Base-by-base conservation (phyloP, 2,329 filamentous ascomycete genomes). In the Ophiostoma ips region DNA sequence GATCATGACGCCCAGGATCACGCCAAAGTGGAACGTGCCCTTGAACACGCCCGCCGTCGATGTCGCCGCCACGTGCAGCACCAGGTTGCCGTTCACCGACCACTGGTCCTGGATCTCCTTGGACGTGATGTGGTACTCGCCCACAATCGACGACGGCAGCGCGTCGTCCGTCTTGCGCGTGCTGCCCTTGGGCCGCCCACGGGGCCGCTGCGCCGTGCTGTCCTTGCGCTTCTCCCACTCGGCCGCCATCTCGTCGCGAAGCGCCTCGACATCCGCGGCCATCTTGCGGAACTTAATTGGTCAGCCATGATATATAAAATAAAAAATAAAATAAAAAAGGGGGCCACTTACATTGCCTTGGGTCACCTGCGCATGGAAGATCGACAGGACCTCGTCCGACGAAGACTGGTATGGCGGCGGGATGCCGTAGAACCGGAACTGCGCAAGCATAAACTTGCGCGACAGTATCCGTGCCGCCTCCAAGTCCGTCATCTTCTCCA, bases 11-110 rank as follows among this genome's bases (percentile, higher is more conserved):
- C 62, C 61, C 24, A 61, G 53, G 5, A 63, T 33, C 24, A 61
- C 50, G 16, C 63, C 58, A 51, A 63, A 62, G 50, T 64, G 54
- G 43, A 64, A 62, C 15, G 57, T 54, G 35, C 53, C 60, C 50
- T 59, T 53, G 53, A 58, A 64, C 45, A 64, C 50, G 35, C 58
- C 58, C 3, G 55, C 46, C 12, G 56, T 53, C 16, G 55, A 52
- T 18, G 59, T 61, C 24, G 53, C 47, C 5, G 47, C 50, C 21
- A 64, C 55, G 44, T 62, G 54, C 33, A 64, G 53, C 6, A 49
- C 57, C 48, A 63, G 51, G 18, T 58, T 58, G 31, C 57, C 55
- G 40, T 56, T 53, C 28, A 58, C 55, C 12, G 59, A 57, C 58
- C 59, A 62, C 31, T 54, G 34, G 15, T 52, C 49, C 45, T 58